Conservation (phyloP, 176 grass and related monocot species). For the Ananas comosus region DNA sequence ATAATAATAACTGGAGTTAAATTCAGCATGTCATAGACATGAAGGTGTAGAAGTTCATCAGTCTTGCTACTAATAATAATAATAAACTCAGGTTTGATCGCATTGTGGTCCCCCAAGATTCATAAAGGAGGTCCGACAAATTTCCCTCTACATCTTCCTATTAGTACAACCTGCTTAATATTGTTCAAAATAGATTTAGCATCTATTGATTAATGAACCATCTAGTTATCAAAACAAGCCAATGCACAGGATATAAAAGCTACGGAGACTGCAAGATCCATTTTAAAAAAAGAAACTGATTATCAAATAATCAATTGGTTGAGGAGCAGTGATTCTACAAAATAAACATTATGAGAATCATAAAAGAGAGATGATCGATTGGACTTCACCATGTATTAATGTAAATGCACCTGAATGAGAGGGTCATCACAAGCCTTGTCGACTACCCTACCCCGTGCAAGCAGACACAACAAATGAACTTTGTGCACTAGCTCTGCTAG, state of each 20-base stretch:
- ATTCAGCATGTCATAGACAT: neutral
- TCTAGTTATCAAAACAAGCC: too few relatives aligned
- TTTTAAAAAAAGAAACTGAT: too few relatives aligned
- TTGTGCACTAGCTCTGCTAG: slow-evolving; percentile 81
- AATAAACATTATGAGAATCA: slow-evolving; percentile 7
- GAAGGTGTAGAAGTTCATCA: neutral
- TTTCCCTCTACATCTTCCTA: neutral
- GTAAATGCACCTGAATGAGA: slow-evolving; percentile 70
- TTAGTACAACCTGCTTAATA: neutral
- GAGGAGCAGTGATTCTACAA: neutral
- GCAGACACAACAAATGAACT: slow-evolving; percentile 84
- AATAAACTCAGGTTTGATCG: neutral
- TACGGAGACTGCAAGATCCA: too few relatives aligned
- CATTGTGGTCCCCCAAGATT: neutral
- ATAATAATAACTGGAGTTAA: neutral
- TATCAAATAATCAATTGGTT: too few relatives aligned
- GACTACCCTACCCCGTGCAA: slow-evolving; percentile 78
- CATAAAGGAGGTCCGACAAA: neutral
- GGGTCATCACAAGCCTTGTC: slow-evolving; percentile 83
- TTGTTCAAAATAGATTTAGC: too few relatives aligned
- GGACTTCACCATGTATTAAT: slow-evolving; percentile 10
- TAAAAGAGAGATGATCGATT: neutral
- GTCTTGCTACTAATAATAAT: neutral
- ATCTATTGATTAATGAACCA: too few relatives aligned
- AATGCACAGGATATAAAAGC: too few relatives aligned